phyloP scores from a whole-genome alignment of 257 asterid genomes.

The Solanum clarkiae region DNA sequence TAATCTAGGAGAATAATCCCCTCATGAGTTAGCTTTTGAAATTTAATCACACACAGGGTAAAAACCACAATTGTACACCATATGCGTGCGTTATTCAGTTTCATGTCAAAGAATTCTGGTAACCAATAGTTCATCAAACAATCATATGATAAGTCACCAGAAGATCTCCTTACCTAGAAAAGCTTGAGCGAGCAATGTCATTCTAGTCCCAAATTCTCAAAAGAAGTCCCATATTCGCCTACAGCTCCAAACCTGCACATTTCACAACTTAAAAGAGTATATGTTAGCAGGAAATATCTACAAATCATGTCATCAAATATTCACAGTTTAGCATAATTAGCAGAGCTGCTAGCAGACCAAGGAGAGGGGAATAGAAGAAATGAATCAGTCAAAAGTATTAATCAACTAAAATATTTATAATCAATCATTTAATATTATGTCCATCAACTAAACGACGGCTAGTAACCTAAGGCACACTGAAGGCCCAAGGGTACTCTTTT shows the following conservation, averaged over 20 bases:
- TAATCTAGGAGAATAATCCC: background rate
- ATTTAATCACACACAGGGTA: background rate
- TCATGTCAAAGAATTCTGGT: background rate
- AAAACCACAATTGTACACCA: background rate
- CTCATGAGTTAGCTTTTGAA: background rate
- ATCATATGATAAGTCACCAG: background rate
- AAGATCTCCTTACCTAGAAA: background rate
- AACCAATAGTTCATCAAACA: background rate
- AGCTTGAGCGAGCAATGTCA: background rate
- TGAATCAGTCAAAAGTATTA: background rate
- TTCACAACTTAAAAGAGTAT: background rate
- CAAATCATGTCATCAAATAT: background rate
- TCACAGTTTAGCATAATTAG: background rate
- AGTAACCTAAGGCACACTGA: constrained; percentile 4
- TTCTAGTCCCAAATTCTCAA: background rate
- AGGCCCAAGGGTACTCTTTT: constrained; percentile 8
- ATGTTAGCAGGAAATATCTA: background rate
- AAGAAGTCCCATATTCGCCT: background rate
- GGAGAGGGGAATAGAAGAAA: background rate
- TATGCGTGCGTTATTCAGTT: background rate
- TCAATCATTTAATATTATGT: constrained; percentile 6
- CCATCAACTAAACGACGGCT: constrained; percentile 12
- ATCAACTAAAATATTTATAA: background rate
- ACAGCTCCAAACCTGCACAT: constrained; percentile 11
- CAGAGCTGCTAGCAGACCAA: background rate